Conservation (phyloP, 2,329 filamentous ascomycete species). For the Graphiopsis chlorocephala region DNA sequence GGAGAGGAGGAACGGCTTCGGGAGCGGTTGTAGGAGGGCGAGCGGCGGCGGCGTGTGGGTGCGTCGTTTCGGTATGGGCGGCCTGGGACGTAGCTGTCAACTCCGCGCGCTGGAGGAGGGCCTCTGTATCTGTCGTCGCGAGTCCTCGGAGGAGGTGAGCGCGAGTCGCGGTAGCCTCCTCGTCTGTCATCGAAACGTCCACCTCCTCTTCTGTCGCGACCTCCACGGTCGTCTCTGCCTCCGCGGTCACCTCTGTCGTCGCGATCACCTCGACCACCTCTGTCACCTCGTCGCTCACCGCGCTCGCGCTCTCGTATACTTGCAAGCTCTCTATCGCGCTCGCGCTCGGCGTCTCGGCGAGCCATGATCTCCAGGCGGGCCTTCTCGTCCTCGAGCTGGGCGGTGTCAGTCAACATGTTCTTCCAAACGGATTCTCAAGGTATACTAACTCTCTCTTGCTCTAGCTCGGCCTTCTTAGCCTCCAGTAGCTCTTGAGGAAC, state of each 20-base stretch:
- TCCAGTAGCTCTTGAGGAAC: constrained; percentile 93
- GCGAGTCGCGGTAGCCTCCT: constrained; percentile 46
- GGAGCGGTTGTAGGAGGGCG: constrained; percentile 24
- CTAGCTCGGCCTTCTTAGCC: constrained; percentile 91
- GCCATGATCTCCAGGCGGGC: constrained; percentile 72
- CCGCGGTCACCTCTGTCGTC: constrained; percentile 46
- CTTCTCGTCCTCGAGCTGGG: constrained; percentile 77
- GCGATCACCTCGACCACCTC: constrained; percentile 49
- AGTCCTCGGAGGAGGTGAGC: constrained; percentile 52
- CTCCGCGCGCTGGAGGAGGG: constrained; percentile 48
- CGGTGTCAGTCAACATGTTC: constrained; percentile 22
- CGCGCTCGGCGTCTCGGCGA: constrained; percentile 67
- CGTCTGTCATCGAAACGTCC: constrained; percentile 51
- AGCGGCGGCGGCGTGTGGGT: constrained; percentile 34
- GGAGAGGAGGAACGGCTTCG: constrained; percentile 3
- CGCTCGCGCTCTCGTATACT: constrained; percentile 64
- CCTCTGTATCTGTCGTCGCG: constrained; percentile 46
- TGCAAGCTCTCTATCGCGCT: constrained; percentile 69
- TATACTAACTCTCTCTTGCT: constrained; percentile 79
- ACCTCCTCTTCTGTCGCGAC: constrained; percentile 38
- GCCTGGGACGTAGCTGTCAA: constrained; percentile 58
- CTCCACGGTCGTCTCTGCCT: constrained; percentile 50
- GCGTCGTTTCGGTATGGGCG: constrained; percentile 39
- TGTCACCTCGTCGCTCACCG: constrained; percentile 44
- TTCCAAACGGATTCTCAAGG: neutral